phyloP scores from a whole-genome alignment of 768 basidiomycete genomes.

The Pluteus cervinus region DNA sequence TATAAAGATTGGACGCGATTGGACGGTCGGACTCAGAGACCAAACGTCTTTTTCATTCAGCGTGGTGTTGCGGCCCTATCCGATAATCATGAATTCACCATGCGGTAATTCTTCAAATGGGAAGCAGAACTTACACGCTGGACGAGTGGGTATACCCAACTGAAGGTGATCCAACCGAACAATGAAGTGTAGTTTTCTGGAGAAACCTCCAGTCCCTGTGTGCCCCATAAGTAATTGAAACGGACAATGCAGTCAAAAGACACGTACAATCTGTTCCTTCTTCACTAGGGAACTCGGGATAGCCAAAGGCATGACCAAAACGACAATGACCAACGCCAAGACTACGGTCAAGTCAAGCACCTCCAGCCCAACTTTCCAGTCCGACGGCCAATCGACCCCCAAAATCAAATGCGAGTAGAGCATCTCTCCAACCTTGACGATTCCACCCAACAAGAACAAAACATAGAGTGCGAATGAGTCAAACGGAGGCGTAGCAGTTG shows the following conservation, averaged over 20 bases:
- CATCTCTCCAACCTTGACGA: conserved; percentile 47
- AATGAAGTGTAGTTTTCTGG: conserved; percentile 76
- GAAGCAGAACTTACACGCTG: conserved; percentile 26
- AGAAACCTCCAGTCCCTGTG: conserved; percentile 47
- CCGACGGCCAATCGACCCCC: conserved; percentile 34
- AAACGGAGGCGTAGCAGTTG: conserved; percentile 51
- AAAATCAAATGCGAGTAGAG: conserved; percentile 45
- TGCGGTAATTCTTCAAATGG: not conserved
- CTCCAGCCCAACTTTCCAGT: conserved; percentile 20
- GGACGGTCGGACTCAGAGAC: conserved; percentile 61
- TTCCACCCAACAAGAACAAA: conserved; percentile 36
- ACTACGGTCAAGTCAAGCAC: conserved; percentile 39
- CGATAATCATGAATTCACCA: not conserved
- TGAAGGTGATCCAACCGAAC: conserved; percentile 66
- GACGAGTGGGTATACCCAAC: conserved; percentile 66
- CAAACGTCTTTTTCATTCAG: conserved; percentile 71
- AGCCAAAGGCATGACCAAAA: conserved; percentile 59
- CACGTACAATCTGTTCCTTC: conserved; percentile 57
- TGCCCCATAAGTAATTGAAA: not conserved
- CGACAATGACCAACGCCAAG: conserved; percentile 34
- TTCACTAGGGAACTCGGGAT: conserved; percentile 51
- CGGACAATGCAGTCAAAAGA: not conserved
- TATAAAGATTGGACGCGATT: conserved; percentile 58
- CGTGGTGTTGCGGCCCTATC: conserved; percentile 42
- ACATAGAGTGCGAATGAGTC: conserved; percentile 60